Conservation (phyloP, 2,329 filamentous ascomycete species). For the Scedosporium aurantiacum region DNA sequence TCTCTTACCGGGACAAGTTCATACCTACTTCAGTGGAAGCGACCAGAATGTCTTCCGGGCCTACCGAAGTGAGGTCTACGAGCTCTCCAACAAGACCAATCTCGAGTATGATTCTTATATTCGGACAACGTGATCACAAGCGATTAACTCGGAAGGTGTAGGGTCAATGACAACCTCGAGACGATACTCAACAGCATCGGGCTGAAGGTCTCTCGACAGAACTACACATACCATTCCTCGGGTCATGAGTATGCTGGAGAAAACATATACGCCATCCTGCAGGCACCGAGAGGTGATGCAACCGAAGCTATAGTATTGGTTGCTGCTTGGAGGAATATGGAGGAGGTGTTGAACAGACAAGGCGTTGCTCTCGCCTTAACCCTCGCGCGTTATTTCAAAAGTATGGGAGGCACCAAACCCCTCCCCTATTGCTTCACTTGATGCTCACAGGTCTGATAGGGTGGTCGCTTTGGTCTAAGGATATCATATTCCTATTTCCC, state of each 20-base stretch:
- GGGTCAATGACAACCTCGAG: conserved; percentile 60
- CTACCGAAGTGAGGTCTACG: conserved; percentile 73
- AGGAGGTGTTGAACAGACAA: conserved; percentile 69
- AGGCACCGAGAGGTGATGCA: conserved; percentile 87
- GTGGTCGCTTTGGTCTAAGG: conserved; percentile 98
- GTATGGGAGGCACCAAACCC: conserved; percentile 27
- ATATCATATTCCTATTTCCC: conserved; percentile 85
- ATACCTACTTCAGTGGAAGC: conserved; percentile 94
- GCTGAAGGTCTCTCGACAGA: conserved; percentile 78
- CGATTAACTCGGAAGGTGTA: conserved; percentile 15
- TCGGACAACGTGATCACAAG: not conserved
- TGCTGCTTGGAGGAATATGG: conserved; percentile 76
- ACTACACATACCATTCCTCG: conserved; percentile 73
- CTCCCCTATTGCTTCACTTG: not conserved
- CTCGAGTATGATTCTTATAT: conserved; percentile 30
- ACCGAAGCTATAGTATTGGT: conserved; percentile 94
- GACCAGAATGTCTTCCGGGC: conserved; percentile 91
- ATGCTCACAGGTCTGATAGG: conserved; percentile 28
- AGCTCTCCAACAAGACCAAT: conserved; percentile 42
- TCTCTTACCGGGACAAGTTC: conserved; percentile 86
- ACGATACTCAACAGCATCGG: conserved; percentile 67
- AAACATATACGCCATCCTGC: conserved; percentile 88
- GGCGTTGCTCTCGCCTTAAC: conserved; percentile 80
- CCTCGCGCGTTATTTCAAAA: conserved; percentile 87
- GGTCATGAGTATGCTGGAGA: conserved; percentile 66